Base-by-base conservation (phyloP, 2,329 filamentous ascomycete genomes). In the Colletotrichum destructivum region DNA sequence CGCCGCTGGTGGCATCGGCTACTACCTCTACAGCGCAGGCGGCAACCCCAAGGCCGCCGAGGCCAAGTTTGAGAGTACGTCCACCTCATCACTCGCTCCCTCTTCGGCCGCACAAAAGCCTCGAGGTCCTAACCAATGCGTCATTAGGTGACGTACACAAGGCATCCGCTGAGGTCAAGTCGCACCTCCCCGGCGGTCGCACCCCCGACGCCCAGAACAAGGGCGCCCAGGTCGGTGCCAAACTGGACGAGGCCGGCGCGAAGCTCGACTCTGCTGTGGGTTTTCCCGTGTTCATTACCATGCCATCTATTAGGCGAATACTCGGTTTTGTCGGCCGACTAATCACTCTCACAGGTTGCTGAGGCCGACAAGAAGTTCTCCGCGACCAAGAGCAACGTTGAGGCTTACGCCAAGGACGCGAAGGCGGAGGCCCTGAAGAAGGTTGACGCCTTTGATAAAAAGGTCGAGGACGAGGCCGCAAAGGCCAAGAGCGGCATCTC, bases 21-120 rank as follows among this genome's bases (percentile, higher is more conserved):
- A 98, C 88, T 98, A 98, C 86, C 89, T 98, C 74, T 99, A 97
- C 87, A 88, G 84, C 62, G 93, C 95, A 18, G 96, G 96, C 73
- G 95, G 96, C 69, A 89, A 91, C 81, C 88, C 94, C 62, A 94
- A 93, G 82, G 90, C 89, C 61, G 96, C 95, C n/a, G 90, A 95
- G 88, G 93, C 96, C 87, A 88, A 96, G 82, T 88, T 93, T 76
- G 93, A 98, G 86, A 89, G 96, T 98, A 85, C 56, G 91, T 85
- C 16, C 60, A 31, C 21, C 51, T 23, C 66, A 16, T 59, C 40
- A 55, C 46, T 13, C 26, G 8, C 2, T 47, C 26, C 26, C 35
- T 8, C 51, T 63, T 56, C 26, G n/a, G 31, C 2, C 23, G 21
- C 44, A 15, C 16, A 16, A 21, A 31, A 18, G 1, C 9, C 31